These are phyloP conservation scores for Cardamine occulta DNA, from an alignment of 345 rosid species.

Conservation along the genomic window DNA sequence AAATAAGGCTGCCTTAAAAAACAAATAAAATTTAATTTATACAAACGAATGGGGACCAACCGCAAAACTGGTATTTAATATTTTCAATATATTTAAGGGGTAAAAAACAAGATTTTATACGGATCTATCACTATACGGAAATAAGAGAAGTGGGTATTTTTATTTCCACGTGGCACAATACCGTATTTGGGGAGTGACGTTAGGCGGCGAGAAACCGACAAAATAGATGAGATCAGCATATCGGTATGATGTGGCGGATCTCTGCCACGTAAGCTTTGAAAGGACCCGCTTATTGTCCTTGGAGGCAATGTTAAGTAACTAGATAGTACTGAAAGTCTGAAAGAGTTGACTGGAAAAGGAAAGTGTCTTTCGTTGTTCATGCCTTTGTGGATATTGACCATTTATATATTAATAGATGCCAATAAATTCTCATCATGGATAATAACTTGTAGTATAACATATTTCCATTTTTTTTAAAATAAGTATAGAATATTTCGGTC, in stretches of 20 bases:
- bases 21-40: slow-evolving; percentile 14
- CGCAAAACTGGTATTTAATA: not conserved
- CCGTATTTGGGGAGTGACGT: slow-evolving; percentile 36
- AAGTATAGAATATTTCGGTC: not conserved
- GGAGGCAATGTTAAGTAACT: not conserved
- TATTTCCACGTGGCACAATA: slow-evolving; percentile 34
- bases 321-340: not conserved
- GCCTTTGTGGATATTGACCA: slow-evolving; percentile 4
- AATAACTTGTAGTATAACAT: not conserved
- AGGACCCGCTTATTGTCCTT: slow-evolving; percentile 21
- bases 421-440: not conserved
- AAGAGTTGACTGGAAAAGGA: slow-evolving; percentile 17
- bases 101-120: slow-evolving; percentile 28
- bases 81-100: not conserved
- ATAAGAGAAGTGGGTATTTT: slow-evolving; percentile 34
- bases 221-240: slow-evolving; percentile 26
- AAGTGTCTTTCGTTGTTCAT: not conserved
- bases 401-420: not conserved
- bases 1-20: slow-evolving; percentile 44
- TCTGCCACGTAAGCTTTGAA: slow-evolving; percentile 27
- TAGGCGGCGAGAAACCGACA: slow-evolving; percentile 42
- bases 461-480: too few relatives aligned
- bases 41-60: slow-evolving; percentile 35
- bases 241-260: slow-evolving; percentile 21
- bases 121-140: slow-evolving; percentile 29